Conservation (phyloP, 768 basidiomycete species). For the Chiua virens region DNA sequence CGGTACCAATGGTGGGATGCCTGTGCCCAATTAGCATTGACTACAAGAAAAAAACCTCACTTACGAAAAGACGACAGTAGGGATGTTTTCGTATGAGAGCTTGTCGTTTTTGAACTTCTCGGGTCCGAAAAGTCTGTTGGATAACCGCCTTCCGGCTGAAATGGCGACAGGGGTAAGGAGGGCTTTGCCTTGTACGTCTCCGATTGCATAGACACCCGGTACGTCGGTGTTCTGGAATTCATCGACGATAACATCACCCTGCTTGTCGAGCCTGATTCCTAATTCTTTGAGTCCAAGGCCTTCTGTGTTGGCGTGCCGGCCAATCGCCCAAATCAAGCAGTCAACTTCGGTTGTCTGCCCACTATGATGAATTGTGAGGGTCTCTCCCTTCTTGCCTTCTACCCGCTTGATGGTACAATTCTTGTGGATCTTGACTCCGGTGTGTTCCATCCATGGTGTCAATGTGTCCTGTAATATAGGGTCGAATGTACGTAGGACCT, state of each 20-base stretch:
- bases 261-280: conserved; percentile 71
- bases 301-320: conserved; percentile 78
- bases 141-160: conserved; percentile 86
- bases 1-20: conserved; percentile 93
- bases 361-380: conserved; percentile 71
- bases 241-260: conserved; percentile 87
- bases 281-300: conserved; percentile 74
- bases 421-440: conserved; percentile 88
- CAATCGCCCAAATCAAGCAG: conserved; percentile 90
- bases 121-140: conserved; percentile 89
- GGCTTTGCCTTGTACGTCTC: conserved; percentile 91
- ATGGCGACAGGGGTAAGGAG: conserved; percentile 97
- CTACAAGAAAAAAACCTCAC: conserved; percentile 32
- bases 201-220: conserved; percentile 74
- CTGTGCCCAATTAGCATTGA: conserved; percentile 38
- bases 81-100: conserved; percentile 85
- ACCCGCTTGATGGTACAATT: conserved; percentile 71
- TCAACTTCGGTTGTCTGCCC: conserved; percentile 86
- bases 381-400: conserved; percentile 68
- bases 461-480: conserved; percentile 79
- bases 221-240: conserved; percentile 86
- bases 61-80: conserved; percentile 95
- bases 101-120: conserved; percentile 85
- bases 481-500: conserved; percentile 92
- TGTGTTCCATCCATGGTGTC: conserved; percentile 91